Evolutionary conservation across 2,329 filamentous ascomycete genomes (phyloP).

Genomic region (Blumeria graminis): DNA sequence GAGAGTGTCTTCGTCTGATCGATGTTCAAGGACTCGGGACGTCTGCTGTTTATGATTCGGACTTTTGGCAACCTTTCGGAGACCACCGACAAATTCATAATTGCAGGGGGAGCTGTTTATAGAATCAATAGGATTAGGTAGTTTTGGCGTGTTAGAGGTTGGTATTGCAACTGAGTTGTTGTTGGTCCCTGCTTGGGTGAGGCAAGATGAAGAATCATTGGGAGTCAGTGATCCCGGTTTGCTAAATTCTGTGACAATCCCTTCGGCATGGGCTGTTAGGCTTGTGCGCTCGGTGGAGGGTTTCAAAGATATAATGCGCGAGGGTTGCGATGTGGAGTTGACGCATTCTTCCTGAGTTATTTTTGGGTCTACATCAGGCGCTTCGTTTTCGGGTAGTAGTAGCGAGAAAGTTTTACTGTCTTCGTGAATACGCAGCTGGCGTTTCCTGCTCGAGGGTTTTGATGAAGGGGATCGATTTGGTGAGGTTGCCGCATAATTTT

Average conservation of each 20-base stretch:
- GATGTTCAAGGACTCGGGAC: constrained; percentile 5
- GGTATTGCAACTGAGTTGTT: constrained; percentile 6
- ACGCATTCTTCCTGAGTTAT: not conserved
- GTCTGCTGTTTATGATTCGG: constrained; percentile 14
- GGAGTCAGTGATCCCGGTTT: not conserved
- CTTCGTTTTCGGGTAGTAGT: not conserved
- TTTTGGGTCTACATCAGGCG: not conserved
- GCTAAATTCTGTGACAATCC: not conserved
- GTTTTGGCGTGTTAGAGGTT: constrained; percentile 7
- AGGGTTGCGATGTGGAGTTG: constrained; percentile 2
- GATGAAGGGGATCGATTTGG: constrained; percentile 7
- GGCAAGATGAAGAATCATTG: not conserved
- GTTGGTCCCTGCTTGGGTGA: not conserved
- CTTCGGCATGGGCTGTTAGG: not conserved
- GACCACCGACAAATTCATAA: constrained; percentile 15
- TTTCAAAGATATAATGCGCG: not conserved
- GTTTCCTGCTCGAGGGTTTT: constrained; percentile 12
- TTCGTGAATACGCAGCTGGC: constrained; percentile 12
- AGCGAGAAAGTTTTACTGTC: constrained; percentile 15
- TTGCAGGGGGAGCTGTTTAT: constrained; percentile 14
- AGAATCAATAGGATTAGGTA: constrained; percentile 12
- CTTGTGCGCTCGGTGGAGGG: not conserved
- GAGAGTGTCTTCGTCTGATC: constrained; percentile 2
- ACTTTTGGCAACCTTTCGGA: constrained; percentile 16
- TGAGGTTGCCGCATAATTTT: constrained; percentile 10